A percentile compares a stretch with the other conserved stretches of the same genome.
Evolutionary conservation across 208 protist species (phyloP).

Genomic region (Phytomonas serpens): DNA sequence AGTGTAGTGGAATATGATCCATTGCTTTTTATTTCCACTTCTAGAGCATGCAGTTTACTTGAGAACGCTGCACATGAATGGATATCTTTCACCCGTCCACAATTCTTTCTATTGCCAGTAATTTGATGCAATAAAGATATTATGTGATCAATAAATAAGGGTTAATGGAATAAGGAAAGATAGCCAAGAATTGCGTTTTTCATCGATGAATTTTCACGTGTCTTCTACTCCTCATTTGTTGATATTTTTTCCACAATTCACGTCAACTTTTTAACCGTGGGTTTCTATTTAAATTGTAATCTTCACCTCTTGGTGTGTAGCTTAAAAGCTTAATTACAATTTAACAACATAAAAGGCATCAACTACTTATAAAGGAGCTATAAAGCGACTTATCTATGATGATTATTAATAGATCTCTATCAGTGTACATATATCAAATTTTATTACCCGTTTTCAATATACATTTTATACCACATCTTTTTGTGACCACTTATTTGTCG

Average conservation of each 20-base stretch:
- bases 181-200: not conserved
- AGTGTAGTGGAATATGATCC: no score
- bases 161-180: not conserved
- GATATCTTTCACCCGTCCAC: no score
- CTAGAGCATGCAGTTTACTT: no score
- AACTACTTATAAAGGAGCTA: not conserved
- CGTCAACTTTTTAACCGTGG: not conserved
- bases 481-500: not conserved
- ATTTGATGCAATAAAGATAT: not conserved
- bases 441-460: constrained; percentile 1
- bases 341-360: not conserved
- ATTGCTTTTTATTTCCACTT: no score
- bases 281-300: not conserved
- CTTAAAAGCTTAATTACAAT: not conserved
- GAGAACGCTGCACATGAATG: no score
- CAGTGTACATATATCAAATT: constrained; percentile 3
- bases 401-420: constrained; percentile 2
- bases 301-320: not conserved
- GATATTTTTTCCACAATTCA: not conserved
- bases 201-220: not conserved
- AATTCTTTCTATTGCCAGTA: not conserved
- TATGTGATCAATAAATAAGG: not conserved
- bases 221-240: not conserved
- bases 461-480: constrained; percentile 1
- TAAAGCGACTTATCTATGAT: constrained; percentile 3